These are phyloP conservation scores for Candida mattraensis DNA, from an alignment of 805 yeast species.

Conservation along the genomic window DNA sequence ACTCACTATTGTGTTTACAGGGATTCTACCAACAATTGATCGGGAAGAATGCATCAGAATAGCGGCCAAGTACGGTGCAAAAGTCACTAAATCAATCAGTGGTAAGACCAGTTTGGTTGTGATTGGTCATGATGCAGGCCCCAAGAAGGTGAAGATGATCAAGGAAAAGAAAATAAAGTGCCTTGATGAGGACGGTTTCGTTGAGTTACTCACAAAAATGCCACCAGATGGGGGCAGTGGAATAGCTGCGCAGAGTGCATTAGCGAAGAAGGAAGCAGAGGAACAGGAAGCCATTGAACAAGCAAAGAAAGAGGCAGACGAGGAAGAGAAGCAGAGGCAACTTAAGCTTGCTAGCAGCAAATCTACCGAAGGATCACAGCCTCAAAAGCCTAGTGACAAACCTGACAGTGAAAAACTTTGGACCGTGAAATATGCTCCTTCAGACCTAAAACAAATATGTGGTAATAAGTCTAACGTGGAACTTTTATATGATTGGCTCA, in stretches of 20 bases:
- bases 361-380: constrained; percentile 8
- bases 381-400: constrained; percentile 35
- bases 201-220: constrained; percentile 70
- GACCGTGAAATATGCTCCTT: constrained; percentile 94
- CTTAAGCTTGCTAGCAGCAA: constrained; percentile 27
- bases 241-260: constrained; percentile 71
- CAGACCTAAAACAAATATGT: constrained; percentile 70
- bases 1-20: constrained; percentile 90
- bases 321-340: constrained; percentile 31
- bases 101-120: constrained; percentile 87
- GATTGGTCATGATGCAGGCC: constrained; percentile 95
- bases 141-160: constrained; percentile 84
- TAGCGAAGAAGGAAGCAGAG: constrained; percentile 66
- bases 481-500: constrained; percentile 71
- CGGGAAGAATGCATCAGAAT: constrained; percentile 72
- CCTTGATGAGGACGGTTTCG: constrained; percentile 82
- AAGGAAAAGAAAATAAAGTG: constrained; percentile 73
- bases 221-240: constrained; percentile 92
- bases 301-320: constrained; percentile 46
- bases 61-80: constrained; percentile 88
- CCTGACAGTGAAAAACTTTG: constrained; percentile 69
- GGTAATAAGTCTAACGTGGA: constrained; percentile 82
- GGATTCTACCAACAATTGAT: constrained; percentile 75
- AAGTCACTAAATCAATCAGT: constrained; percentile 81
- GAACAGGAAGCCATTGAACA: constrained; percentile 55